Evolutionary conservation across 176 grass and related monocot genomes (phyloP).

Genomic region (Musa beccarii): DNA sequence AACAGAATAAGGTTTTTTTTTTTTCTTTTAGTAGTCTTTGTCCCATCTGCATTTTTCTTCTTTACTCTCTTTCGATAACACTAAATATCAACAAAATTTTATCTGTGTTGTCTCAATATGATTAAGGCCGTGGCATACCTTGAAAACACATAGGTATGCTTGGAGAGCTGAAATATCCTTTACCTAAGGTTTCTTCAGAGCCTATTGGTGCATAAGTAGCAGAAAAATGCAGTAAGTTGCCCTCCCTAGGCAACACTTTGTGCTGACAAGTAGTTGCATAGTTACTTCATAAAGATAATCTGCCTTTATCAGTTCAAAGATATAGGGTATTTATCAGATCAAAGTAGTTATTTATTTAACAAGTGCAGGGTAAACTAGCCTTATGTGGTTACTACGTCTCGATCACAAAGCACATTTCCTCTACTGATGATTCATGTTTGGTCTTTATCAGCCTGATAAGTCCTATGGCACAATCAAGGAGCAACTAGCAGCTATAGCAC

Average conservation of each 20-base stretch:
- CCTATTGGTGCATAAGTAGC: not conserved
- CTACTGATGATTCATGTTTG: not conserved
- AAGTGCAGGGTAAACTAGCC: not conserved
- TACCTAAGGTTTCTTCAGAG: too few species aligned
- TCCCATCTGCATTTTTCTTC: too few species aligned
- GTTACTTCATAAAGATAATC: not conserved
- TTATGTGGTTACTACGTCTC: not conserved
- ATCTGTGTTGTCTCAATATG: too few species aligned
- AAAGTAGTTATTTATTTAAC: not conserved
- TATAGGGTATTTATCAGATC: not conserved
- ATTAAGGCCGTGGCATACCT: too few species aligned
- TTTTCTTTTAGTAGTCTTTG: too few species aligned
- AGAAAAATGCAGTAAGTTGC: not conserved
- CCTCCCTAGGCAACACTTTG: not conserved
- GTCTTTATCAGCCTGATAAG: constrained; percentile 58
- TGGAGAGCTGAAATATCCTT: too few species aligned
- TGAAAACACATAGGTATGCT: too few species aligned
- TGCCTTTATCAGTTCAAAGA: too few species aligned
- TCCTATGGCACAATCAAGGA: constrained; percentile 87
- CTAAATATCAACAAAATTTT: too few species aligned
- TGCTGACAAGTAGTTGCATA: not conserved
- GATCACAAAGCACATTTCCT: not conserved
- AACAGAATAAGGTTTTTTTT: too few species aligned
- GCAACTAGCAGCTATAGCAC: constrained; percentile 64
- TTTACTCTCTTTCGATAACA: too few species aligned